Evolutionary conservation across 495 filamentous ascomycete genomes (phyloP).

Genomic region (Aspergillus baeticus): DNA sequence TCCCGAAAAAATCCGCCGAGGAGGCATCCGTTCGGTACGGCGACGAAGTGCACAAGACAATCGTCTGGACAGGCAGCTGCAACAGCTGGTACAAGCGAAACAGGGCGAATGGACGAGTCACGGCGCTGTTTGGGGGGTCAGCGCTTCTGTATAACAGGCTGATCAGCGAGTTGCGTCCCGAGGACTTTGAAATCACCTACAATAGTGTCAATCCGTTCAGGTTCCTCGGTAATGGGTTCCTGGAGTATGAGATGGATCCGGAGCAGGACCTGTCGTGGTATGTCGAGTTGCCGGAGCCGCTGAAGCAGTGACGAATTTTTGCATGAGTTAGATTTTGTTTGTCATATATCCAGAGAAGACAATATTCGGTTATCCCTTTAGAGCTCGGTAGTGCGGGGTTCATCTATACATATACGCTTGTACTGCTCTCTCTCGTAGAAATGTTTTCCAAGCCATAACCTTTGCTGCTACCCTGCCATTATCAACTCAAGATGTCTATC

Average conservation of each 20-base stretch:
- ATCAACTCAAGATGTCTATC: not conserved
- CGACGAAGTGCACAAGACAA: conserved; percentile 41
- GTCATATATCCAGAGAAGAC: not conserved
- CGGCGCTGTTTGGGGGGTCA: conserved; percentile 44
- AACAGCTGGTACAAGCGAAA: conserved; percentile 50
- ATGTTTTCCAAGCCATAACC: too few relatives aligned
- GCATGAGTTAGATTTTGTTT: not conserved
- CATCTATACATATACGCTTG: not conserved
- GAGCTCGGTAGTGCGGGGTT: not conserved
- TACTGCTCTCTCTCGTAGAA: not conserved
- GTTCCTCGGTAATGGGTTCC: conserved; percentile 51
- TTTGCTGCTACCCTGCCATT: too few relatives aligned
- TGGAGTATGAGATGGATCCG: conserved; percentile 26
- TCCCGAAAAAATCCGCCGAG: conserved; percentile 37
- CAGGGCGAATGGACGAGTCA: conserved; percentile 37
- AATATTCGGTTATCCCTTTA: conserved; percentile 7
- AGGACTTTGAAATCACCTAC: conserved; percentile 52
- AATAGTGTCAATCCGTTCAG: conserved; percentile 42
- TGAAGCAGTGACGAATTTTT: not conserved
- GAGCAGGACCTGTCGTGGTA: conserved; percentile 30
- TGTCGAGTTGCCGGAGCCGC: conserved; percentile 23
- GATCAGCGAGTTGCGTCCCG: conserved; percentile 42
- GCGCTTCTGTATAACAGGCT: conserved; percentile 49
- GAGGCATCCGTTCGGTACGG: conserved; percentile 42
- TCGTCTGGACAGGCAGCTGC: conserved; percentile 47